phyloP scores from a whole-genome alignment of 495 filamentous ascomycete species.

The Penicillium taxi region DNA sequence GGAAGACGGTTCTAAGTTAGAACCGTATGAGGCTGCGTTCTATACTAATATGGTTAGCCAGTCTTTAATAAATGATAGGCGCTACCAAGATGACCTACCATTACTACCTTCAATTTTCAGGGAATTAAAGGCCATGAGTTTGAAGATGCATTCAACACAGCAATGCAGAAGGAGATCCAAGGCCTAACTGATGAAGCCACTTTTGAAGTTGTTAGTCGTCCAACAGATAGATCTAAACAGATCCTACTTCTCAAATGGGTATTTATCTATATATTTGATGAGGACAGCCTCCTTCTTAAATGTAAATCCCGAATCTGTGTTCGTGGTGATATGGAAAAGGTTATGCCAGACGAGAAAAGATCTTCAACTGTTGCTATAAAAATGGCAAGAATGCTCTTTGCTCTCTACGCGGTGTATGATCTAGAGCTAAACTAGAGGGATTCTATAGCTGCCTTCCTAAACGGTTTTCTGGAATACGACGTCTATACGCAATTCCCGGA shows the following conservation, averaged over 20 bases:
- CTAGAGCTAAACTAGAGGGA: slow-evolving; percentile 3
- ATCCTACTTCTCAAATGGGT: slow-evolving; percentile 11
- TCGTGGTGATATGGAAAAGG: slow-evolving; percentile 7
- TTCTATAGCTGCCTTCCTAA: slow-evolving; percentile 7
- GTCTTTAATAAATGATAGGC: neutral
- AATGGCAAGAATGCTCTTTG: slow-evolving; percentile 4
- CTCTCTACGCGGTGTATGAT: slow-evolving; percentile 2
- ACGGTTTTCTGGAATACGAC: slow-evolving; percentile 2
- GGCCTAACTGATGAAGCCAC: neutral
- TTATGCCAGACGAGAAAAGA: slow-evolving; percentile 4
- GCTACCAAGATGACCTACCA: slow-evolving; percentile 1
- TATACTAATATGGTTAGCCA: no score
- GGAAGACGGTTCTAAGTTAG: no score
- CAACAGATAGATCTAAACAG: slow-evolving; percentile 2
- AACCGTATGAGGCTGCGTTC: no score
- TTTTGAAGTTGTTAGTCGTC: neutral
- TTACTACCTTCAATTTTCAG: neutral
- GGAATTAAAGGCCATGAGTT: no score
- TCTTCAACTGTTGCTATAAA: slow-evolving; percentile 6
- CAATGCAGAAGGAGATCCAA: neutral
- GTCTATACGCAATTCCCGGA: slow-evolving; percentile 3
- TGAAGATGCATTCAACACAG: slow-evolving; percentile 2
- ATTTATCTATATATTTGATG: slow-evolving; percentile 13
- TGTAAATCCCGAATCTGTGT: slow-evolving; percentile 12
- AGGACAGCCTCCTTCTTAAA: slow-evolving; percentile 8